Conservation (phyloP, 1,284 basidiomycete species). For the Bondarzewia mesenterica region DNA sequence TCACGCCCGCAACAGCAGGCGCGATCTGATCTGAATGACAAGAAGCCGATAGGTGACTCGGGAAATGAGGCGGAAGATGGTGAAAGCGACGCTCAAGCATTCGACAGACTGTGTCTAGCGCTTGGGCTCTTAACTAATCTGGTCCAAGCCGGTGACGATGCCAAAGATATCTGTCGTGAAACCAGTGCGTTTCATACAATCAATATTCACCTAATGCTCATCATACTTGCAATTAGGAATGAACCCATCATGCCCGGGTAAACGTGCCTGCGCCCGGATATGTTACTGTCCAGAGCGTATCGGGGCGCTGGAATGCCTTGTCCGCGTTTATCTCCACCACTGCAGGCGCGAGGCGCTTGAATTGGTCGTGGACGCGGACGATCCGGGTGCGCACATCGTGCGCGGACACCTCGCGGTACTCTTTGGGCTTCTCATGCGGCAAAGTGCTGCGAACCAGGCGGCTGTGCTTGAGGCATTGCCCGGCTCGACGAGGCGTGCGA, state of each 20-base stretch:
- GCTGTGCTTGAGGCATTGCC: slow-evolving; percentile 38
- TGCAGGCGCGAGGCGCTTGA: slow-evolving; percentile 9
- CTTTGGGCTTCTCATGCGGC: slow-evolving; percentile 59
- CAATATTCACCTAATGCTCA: not conserved
- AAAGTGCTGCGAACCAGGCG: slow-evolving; percentile 33
- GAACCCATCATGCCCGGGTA: slow-evolving; percentile 38
- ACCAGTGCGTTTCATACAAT: slow-evolving; percentile 28
- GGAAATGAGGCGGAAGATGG: slow-evolving; percentile 13
- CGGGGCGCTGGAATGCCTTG: slow-evolving; percentile 39
- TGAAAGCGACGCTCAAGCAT: slow-evolving; percentile 25
- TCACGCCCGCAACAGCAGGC: slow-evolving; percentile 26
- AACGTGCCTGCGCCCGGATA: slow-evolving; percentile 34
- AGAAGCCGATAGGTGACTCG: slow-evolving; percentile 1
- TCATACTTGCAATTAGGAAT: slow-evolving; percentile 26
- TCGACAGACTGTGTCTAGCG: slow-evolving; percentile 62
- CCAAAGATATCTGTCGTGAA: slow-evolving; percentile 35
- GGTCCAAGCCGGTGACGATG: slow-evolving; percentile 45
- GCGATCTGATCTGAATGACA: slow-evolving; percentile 6
- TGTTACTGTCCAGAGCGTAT: slow-evolving; percentile 40
- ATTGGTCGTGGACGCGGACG: slow-evolving; percentile 18
- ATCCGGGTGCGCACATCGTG: slow-evolving; percentile 36
- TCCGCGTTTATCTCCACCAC: slow-evolving; percentile 31
- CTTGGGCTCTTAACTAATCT: slow-evolving; percentile 68
- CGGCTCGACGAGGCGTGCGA: slow-evolving; percentile 23
- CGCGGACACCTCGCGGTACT: slow-evolving; percentile 65